A percentile compares a stretch with the other conserved stretches of the same genome.
Conservation (phyloP, 495 filamentous ascomycete genomes). For the Podospora pseudocomata region DNA sequence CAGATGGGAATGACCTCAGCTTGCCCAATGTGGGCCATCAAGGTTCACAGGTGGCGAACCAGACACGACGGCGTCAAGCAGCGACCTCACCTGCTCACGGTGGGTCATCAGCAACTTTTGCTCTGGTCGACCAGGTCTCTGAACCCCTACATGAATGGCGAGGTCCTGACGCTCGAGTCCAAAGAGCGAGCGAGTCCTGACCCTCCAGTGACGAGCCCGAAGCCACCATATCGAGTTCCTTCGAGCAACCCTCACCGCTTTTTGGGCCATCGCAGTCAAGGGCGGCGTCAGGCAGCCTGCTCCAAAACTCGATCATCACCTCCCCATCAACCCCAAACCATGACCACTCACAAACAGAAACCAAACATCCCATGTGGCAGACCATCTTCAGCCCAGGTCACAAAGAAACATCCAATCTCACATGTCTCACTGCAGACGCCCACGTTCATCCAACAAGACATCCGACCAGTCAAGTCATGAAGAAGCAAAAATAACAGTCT, state of each 20-base stretch:
- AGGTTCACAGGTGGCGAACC: background rate
- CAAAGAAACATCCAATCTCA: no score
- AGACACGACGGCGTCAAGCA: background rate
- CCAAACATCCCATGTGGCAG: no score
- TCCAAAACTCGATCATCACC: no score
- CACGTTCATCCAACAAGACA: no score
- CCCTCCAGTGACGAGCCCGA: no score
- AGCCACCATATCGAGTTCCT: background rate
- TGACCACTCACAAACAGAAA: no score
- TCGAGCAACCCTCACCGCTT: background rate
- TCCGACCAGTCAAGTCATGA: no score
- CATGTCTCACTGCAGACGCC: no score
- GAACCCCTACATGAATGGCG: background rate
- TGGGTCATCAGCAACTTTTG: background rate
- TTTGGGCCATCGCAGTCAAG: no score
- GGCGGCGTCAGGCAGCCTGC: no score
- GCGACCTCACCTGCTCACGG: background rate
- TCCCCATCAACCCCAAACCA: no score
- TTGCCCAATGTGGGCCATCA: background rate
- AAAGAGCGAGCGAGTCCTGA: background rate
- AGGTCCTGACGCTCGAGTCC: background rate
- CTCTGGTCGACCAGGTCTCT: background rate
- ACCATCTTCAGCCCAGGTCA: no score
- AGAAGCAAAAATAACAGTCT: background rate
- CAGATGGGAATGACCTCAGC: background rate